phyloP scores from a whole-genome alignment of 164 flowering plant genomes.

The Pachysandra terminalis region DNA sequence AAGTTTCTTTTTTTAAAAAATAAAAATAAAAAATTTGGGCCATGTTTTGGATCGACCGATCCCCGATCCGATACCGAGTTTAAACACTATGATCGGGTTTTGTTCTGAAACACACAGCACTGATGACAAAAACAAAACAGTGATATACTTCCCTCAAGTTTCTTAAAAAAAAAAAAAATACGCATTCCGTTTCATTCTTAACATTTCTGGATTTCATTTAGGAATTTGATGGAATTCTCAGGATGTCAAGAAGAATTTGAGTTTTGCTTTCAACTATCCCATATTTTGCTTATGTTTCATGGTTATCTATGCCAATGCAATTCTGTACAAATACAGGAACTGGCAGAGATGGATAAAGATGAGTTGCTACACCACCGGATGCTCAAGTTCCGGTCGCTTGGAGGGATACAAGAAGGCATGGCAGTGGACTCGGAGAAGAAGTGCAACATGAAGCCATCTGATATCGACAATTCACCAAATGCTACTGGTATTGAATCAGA shows the following conservation, averaged over 20 bases:
- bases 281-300: background rate
- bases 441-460: slow-evolving; percentile 24
- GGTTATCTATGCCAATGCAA: background rate
- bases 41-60: no score
- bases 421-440: slow-evolving; percentile 21
- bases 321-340: background rate
- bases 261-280: background rate
- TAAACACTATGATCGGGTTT: no score
- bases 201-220: background rate
- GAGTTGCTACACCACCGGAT: slow-evolving; percentile 17
- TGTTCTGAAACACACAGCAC: no score
- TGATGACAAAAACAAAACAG: no score
- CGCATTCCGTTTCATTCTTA: background rate
- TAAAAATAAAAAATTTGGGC: no score
- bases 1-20: no score
- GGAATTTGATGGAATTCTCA: background rate
- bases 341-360: slow-evolving; percentile 20
- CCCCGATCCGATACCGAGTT: no score
- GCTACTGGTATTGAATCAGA: slow-evolving; percentile 21
- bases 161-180: no score
- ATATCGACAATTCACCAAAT: slow-evolving; percentile 6
- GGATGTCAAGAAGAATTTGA: background rate
- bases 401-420: slow-evolving; percentile 24
- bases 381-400: slow-evolving; percentile 22
- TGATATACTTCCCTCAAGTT: no score